Evolutionary conservation across 306 rosid genomes (phyloP), one percentile per base, ranked within the genome.

Genomic region (Bauhinia variegata): DNA sequence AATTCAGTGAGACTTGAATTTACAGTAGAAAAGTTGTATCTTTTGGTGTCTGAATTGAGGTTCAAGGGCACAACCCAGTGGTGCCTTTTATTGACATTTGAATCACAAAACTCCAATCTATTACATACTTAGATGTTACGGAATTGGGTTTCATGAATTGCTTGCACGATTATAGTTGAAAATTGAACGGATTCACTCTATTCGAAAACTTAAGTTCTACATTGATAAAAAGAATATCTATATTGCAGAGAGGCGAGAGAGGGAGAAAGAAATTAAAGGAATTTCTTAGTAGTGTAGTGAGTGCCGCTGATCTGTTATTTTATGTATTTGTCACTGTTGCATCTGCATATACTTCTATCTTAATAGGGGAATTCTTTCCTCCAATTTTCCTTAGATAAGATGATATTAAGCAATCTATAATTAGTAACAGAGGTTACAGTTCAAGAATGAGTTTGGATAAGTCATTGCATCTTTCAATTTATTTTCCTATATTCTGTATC

Each of bases 1-100:
- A 14, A 12, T 69, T 46, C 48, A 36, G 4, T 42, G 39, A 10
- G 12, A 11, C 19, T 42, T 11, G 8, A 19, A 46, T 23, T 46
- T 50, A 61, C 36, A 52, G 28, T 34, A 53, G 17, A 62, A 68
- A 28, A 11, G 61, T 23, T 47, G 54, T 23, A 11, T 15, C 19
- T 44, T 66, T 66, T 66, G 55, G 33, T 31, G 18, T 65, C 50
- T 61, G 7, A 36, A 23, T 60, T 67, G 50, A 56, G 60, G 46
- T 34, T 44, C 15, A 38, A 32, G 59, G 23, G 8, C 4, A 38
- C 59, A 7, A 38, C 0, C 11, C 11, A 14, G 46, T 38, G 54
- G 9, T 58, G 14, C 7, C 5, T 61, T 28, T 42, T 32, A 61
- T 60, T 54, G 47, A 23, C 5, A 13, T 34, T 43, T 53, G 1